Conservation (phyloP, 495 filamentous ascomycete genomes). For the Chaetomium tenue region DNA sequence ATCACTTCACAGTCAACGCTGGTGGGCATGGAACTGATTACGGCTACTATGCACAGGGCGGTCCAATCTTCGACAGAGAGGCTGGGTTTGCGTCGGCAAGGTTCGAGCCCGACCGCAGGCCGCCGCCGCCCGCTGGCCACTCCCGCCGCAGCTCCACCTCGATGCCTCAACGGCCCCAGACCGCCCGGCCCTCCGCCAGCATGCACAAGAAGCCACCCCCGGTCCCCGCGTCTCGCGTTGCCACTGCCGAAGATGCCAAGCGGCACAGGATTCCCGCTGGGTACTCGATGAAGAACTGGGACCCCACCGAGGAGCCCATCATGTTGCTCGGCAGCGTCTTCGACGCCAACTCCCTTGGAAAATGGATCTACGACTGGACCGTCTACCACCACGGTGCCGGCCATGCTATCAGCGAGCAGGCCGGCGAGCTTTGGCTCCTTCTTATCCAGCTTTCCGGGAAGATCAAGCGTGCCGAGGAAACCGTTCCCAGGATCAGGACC, state of each 20-base stretch:
- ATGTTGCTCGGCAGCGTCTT: conserved; percentile 93
- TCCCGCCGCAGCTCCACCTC: conserved; percentile 46
- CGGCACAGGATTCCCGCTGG: conserved; percentile 80
- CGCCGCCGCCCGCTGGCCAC: conserved; percentile 30
- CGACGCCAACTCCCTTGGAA: conserved; percentile 94
- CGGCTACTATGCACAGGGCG: conserved; percentile 54
- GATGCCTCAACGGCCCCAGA: conserved; percentile 44
- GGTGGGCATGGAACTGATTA: conserved; percentile 57
- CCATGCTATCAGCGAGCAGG: conserved; percentile 86
- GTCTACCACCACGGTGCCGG: conserved; percentile 84
- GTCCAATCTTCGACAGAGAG: conserved; percentile 41
- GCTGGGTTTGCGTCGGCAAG: conserved; percentile 45
- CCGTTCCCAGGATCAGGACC: conserved; percentile 67
- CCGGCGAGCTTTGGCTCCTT: conserved; percentile 92
- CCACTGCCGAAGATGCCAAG: conserved; percentile 82
- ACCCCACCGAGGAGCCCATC: conserved; percentile 87
- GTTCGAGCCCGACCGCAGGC: conserved; percentile 44
- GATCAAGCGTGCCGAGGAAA: conserved; percentile 86
- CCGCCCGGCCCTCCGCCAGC: conserved; percentile 42
- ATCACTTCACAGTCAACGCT: conserved; percentile 42
- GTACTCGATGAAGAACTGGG: conserved; percentile 98
- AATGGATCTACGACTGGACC: conserved; percentile 99
- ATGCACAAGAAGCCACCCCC: conserved; percentile 39
- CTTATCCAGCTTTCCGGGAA: conserved; percentile 96
- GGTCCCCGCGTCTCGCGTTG: conserved; percentile 52